These are phyloP conservation scores for Citrus reticulata DNA, from an alignment of 345 rosid genomes.

Conservation along the genomic window DNA sequence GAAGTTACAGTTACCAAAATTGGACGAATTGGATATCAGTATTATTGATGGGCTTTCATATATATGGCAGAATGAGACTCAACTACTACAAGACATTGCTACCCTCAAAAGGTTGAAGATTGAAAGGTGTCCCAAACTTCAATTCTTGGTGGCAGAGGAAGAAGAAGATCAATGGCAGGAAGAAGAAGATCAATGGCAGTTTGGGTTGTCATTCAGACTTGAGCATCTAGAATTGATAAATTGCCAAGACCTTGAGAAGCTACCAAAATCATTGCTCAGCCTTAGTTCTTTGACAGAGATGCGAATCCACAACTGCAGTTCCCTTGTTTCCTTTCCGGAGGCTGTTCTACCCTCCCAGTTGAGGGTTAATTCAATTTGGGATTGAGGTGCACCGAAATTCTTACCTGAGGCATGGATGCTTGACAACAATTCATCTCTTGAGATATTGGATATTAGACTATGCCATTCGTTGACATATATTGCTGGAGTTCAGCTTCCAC, in stretches of 20 bases:
- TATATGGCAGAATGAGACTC: background rate
- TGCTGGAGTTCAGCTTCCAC: background rate
- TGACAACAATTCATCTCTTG: background rate
- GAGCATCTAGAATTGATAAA: background rate
- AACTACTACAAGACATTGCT: background rate
- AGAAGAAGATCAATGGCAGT: background rate
- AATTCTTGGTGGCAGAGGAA: background rate
- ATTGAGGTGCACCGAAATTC: background rate
- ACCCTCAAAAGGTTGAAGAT: background rate
- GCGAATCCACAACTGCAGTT: background rate
- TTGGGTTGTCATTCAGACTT: background rate
- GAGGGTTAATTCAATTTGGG: background rate
- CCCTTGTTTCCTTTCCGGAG: background rate
- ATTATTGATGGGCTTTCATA: background rate
- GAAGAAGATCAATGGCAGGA: background rate
- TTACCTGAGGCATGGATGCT: background rate
- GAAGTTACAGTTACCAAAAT: background rate
- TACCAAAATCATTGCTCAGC: background rate
- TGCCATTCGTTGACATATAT: background rate
- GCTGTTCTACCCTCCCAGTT: background rate
- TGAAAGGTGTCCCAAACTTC: background rate
- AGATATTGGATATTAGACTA: background rate
- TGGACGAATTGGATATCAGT: background rate
- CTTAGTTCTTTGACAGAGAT: background rate
- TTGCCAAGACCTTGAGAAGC: background rate